Conservation (phyloP, 73 alveolate species). For the Blepharisma japonicum region DNA sequence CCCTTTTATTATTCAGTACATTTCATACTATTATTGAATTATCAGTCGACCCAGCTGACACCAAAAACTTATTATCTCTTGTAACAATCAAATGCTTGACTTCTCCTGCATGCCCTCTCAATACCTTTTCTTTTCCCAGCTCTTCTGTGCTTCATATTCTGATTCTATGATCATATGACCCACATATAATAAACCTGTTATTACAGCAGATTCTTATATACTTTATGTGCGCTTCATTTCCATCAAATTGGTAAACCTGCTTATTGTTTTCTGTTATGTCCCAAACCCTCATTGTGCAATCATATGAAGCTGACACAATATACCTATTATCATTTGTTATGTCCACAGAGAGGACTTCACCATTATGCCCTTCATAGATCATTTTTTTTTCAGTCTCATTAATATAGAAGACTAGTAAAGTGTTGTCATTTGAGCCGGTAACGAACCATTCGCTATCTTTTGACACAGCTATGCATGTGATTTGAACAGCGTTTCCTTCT, state of each 20-base stretch:
- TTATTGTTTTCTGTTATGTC: no score
- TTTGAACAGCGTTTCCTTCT: no score
- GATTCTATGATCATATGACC: background rate
- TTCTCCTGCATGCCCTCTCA: background rate
- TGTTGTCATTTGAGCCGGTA: no score
- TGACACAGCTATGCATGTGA: no score
- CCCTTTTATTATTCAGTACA: background rate
- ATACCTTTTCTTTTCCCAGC: background rate
- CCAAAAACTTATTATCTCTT: background rate
- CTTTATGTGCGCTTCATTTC: background rate
- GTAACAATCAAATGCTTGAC: background rate
- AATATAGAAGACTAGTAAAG: no score
- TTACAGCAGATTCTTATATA: background rate
- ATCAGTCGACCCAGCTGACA: background rate
- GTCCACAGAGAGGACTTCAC: no score
- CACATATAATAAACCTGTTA: background rate
- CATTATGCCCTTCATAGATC: no score
- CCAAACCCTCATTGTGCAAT: no score
- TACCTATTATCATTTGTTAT: no score
- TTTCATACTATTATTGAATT: background rate
- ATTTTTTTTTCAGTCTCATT: no score
- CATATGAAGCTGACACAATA: no score
- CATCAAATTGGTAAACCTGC: background rate
- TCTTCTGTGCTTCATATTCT: background rate
- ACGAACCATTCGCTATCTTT: no score